Conservation (phyloP, 2,329 filamentous ascomycete genomes). For the Colletotrichum zoysiae region DNA sequence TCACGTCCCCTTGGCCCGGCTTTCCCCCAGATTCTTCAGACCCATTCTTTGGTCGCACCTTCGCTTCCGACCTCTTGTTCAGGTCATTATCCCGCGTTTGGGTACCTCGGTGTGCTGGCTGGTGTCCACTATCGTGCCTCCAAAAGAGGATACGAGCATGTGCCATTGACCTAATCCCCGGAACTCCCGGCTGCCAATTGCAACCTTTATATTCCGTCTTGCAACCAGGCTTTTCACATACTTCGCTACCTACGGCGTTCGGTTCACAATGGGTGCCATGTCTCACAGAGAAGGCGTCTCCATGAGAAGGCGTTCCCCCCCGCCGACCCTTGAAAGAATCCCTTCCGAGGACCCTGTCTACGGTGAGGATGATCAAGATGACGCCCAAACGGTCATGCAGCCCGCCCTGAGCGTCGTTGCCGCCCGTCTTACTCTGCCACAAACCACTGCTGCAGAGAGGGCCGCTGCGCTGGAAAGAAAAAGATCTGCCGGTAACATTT, state of each 20-base stretch:
- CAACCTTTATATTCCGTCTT: constrained; percentile 25
- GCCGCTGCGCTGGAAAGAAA: constrained; percentile 64
- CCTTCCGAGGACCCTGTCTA: constrained; percentile 52
- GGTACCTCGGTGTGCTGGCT: constrained; percentile 32
- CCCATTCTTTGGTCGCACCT: neutral
- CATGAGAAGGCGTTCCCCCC: constrained; percentile 19
- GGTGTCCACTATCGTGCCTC: constrained; percentile 37
- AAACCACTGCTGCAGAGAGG: constrained; percentile 70
- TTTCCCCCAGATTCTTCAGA: constrained; percentile 16
- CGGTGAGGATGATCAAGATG: constrained; percentile 59
- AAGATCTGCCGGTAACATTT: constrained; percentile 53
- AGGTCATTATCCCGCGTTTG: constrained; percentile 25
- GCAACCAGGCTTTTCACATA: constrained; percentile 1
- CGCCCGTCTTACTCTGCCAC: constrained; percentile 66
- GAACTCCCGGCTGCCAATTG: constrained; percentile 36
- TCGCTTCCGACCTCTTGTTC: constrained; percentile 25
- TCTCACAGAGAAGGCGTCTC: constrained; percentile 32
- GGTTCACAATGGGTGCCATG: constrained; percentile 30
- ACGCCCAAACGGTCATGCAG: constrained; percentile 70
- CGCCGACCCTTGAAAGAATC: constrained; percentile 31
- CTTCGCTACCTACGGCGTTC: neutral
- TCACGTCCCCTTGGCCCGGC: constrained; percentile 5
- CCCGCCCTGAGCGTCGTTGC: constrained; percentile 69
- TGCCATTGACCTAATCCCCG: constrained; percentile 36
- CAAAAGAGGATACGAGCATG: constrained; percentile 39